phyloP scores from a whole-genome alignment of 257 asterid species.

The Solanum chaucha region DNA sequence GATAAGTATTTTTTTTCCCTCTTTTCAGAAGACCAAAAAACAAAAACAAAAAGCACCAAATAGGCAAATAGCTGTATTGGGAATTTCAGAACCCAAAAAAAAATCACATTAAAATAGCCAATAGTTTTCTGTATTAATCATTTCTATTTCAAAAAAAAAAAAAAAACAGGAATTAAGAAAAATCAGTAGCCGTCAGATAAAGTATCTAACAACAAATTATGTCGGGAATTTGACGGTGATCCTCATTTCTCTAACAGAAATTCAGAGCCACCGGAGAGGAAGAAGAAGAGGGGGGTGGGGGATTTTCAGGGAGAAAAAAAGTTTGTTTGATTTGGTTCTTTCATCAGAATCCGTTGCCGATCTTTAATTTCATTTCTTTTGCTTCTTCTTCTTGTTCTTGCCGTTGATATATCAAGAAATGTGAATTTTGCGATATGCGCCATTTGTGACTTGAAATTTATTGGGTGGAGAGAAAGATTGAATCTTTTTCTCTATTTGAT shows the following conservation, averaged over 20 bases:
- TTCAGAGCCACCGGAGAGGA: background rate
- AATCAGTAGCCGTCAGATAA: conserved; percentile 31
- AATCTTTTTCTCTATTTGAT: background rate
- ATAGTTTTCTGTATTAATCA: background rate
- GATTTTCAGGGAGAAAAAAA: conserved; percentile 4
- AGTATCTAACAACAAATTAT: conserved; percentile 14
- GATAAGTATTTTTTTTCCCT: background rate
- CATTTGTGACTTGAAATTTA: background rate
- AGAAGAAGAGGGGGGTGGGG: background rate
- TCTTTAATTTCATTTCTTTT: background rate
- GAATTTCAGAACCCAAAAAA: background rate
- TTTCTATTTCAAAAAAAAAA: background rate
- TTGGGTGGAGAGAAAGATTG: background rate
- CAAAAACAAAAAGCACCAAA: background rate
- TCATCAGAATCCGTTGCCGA: background rate
- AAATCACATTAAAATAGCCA: background rate
- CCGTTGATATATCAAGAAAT: background rate
- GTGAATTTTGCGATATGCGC: background rate
- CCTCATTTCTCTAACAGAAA: conserved; percentile 28
- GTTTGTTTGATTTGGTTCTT: background rate
- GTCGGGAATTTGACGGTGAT: conserved; percentile 28
- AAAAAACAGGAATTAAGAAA: background rate
- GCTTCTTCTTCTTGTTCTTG: background rate
- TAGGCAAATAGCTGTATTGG: background rate
- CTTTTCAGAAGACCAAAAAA: background rate